Evolutionary conservation across 1,284 basidiomycete species (phyloP).

Genomic region (Leccinum fuscescens): DNA sequence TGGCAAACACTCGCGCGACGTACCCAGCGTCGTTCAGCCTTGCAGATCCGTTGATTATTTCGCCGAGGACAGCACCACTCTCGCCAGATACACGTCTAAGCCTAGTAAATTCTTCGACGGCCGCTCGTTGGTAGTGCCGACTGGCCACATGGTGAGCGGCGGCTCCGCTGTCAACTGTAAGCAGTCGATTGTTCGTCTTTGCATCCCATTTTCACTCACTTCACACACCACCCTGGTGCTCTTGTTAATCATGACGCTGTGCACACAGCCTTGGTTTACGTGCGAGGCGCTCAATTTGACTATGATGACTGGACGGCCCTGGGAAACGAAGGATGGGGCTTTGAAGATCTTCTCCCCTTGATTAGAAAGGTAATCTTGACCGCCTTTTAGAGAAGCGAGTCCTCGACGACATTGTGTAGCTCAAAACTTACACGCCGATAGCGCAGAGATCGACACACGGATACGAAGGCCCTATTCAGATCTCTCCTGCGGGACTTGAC

Average conservation of each 20-base stretch:
- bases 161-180: constrained; percentile 10
- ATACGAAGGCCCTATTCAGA: constrained; percentile 6
- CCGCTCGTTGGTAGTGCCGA: constrained; percentile 1
- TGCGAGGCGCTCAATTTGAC: constrained; percentile 52
- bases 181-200: neutral
- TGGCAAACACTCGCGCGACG: neutral
- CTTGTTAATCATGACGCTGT: neutral
- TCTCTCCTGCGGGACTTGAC: neutral
- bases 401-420: neutral
- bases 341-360: constrained; percentile 9
- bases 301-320: constrained; percentile 55
- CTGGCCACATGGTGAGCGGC: constrained; percentile 4
- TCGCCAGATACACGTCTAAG: constrained; percentile 1
- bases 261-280: constrained; percentile 49
- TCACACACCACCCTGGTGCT: neutral
- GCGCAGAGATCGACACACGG: constrained; percentile 7
- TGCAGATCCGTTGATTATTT: constrained; percentile 6
- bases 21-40: constrained; percentile 5
- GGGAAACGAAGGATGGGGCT: constrained; percentile 54
- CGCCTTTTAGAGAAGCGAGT: neutral
- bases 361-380: constrained; percentile 5
- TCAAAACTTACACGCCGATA: constrained; percentile 11
- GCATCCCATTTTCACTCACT: neutral
- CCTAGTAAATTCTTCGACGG: constrained; percentile 3
- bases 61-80: neutral